phyloP scores from a whole-genome alignment of 768 basidiomycete genomes.

The Rhodotorula kratochvilovae region DNA sequence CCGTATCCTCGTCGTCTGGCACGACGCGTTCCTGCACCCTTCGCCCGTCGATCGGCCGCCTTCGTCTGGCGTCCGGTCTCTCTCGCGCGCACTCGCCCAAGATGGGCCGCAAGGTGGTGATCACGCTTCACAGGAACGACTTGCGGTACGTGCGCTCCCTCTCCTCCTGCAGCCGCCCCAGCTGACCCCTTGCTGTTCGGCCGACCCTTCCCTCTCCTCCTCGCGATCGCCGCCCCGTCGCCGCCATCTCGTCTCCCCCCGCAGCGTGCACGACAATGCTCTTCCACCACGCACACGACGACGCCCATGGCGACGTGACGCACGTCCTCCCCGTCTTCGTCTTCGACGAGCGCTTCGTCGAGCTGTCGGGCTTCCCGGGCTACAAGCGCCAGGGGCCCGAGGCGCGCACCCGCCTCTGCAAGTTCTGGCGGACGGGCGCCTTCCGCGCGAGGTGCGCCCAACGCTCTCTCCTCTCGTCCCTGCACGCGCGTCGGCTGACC shows the following conservation, averaged over 20 bases:
- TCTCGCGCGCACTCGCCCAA: too few relatives aligned
- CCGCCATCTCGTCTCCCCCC: background rate
- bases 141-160: constrained; percentile 13
- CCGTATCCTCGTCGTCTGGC: too few relatives aligned
- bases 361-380: constrained; percentile 46
- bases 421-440: constrained; percentile 41
- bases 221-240: background rate
- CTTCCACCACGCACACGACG: constrained; percentile 40
- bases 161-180: too few relatives aligned
- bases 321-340: constrained; percentile 52
- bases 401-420: constrained; percentile 41
- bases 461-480: constrained; percentile 5
- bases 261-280: constrained; percentile 39
- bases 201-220: background rate
- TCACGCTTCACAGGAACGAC: constrained; percentile 28
- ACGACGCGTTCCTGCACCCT: background rate
- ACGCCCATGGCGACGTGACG: constrained; percentile 42
- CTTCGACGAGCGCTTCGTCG: constrained; percentile 50
- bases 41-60: too few relatives aligned
- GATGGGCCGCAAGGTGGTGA: constrained; percentile 22
- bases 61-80: too few relatives aligned
- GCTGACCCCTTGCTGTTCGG: background rate
- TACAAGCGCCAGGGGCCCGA: constrained; percentile 41
- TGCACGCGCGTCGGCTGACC: background rate
- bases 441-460: constrained; percentile 33